Conservation (phyloP, 805 yeast genomes). For the Grigorovia yakushimaensis region DNA sequence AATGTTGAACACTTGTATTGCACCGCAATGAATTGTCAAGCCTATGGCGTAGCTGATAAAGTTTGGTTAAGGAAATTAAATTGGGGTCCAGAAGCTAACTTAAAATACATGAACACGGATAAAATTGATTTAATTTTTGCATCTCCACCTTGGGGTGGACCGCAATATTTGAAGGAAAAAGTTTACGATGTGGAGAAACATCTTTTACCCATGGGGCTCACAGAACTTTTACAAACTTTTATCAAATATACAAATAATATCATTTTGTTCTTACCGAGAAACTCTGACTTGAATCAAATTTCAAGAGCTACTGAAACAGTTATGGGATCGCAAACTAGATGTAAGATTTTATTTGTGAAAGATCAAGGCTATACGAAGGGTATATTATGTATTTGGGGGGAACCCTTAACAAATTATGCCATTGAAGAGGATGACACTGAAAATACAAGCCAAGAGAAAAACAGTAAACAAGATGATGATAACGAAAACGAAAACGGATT, state of each 20-base stretch:
- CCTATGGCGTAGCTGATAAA: slow-evolving; percentile 49
- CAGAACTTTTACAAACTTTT: slow-evolving; percentile 36
- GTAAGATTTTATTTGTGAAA: slow-evolving; percentile 38
- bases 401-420: slow-evolving; percentile 27
- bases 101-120: slow-evolving; percentile 9
- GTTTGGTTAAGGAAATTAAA: slow-evolving; percentile 42
- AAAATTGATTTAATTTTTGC: slow-evolving; percentile 41
- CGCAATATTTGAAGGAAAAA: slow-evolving; percentile 37
- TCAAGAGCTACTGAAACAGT: slow-evolving; percentile 36
- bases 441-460: neutral
- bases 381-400: slow-evolving; percentile 52
- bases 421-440: slow-evolving; percentile 3
- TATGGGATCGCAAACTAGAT: slow-evolving; percentile 35
- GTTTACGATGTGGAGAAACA: slow-evolving; percentile 38
- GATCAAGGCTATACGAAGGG: slow-evolving; percentile 42
- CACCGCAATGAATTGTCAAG: slow-evolving; percentile 51
- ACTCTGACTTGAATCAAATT: slow-evolving; percentile 45
- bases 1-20: slow-evolving; percentile 55
- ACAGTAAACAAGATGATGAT: neutral
- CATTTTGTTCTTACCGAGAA: slow-evolving; percentile 55
- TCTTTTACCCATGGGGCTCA: slow-evolving; percentile 40
- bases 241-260: slow-evolving; percentile 37
- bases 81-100: slow-evolving; percentile 24
- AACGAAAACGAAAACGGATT: neutral
- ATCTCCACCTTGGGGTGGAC: slow-evolving; percentile 93